Conservation (phyloP, 2,329 filamentous ascomycete genomes). For the Fonsecaea monophora region DNA sequence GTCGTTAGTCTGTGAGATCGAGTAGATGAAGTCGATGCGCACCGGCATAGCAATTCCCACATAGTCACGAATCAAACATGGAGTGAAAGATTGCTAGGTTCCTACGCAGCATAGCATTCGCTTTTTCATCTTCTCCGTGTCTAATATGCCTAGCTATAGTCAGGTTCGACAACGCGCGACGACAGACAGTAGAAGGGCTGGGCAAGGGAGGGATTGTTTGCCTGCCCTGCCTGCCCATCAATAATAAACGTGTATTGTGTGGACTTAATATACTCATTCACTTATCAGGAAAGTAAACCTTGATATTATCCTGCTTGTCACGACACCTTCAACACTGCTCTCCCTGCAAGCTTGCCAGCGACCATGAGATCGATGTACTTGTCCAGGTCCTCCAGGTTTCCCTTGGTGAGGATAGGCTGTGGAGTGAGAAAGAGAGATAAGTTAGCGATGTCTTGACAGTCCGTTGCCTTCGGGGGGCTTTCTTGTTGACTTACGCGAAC, state of each 20-base stretch:
- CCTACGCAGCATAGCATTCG: no score
- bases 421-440: neutral
- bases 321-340: slow-evolving; percentile 51
- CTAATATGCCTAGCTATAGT: no score
- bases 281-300: neutral
- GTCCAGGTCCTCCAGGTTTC: slow-evolving; percentile 38
- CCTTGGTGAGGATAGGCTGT: slow-evolving; percentile 41
- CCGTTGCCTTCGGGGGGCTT: neutral
- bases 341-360: slow-evolving; percentile 49
- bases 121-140: no score
- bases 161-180: no score
- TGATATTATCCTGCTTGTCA: slow-evolving; percentile 1
- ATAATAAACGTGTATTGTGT: neutral
- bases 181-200: neutral
- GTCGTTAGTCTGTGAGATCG: no score
- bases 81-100: neutral
- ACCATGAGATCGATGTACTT: slow-evolving; percentile 49
- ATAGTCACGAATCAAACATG: neutral
- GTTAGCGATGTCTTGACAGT: neutral
- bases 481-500: slow-evolving; percentile 42
- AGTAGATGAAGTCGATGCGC: no score
- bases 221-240: no score
- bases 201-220: neutral
- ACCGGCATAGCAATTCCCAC: neutral
- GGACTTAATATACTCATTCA: neutral